Base-by-base conservation (phyloP, 192 early-diverging fungal species). In the Pilobolus umbonatus region DNA sequence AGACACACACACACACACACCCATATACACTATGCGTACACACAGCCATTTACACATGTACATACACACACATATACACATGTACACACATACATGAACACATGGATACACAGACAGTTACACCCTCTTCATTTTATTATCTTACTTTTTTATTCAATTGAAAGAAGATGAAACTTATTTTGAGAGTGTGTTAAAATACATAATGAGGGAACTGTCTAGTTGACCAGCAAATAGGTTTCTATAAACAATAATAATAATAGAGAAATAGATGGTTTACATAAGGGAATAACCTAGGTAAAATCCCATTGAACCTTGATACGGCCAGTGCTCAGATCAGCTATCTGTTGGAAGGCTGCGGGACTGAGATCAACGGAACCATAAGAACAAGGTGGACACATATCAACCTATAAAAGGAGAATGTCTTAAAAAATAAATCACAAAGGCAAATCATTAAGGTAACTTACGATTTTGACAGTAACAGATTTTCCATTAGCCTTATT, bases 321-420 rank as follows among this genome's bases (percentile, higher is more conserved):
- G 24, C 67, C 67, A 12, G 35, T 50, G 6, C 56, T 42, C 0
- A 57, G 42, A 9, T 53, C 50, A 1, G 72, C 74, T 28, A 78
- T 70, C 28, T 65, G 29, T 0, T 39, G 30, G 57, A 80, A 84
- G 1, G 82, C 78, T 1, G 72, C 58, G 8, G 77, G 76, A 17
- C 67, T 68, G 28, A 81, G 68, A 47, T 84, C 80, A 17, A 84
- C 49, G 10, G 45, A 60, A 3, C 74, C 72, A 1, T 49, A 60
- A 1, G 34, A 8, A 49, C 82, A 84, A 10, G 51, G 61, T 4
- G 67, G 69, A 38, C 82, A 84, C 11, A 67, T 78, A 46, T 84
- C 82, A 6, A 55, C 57, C 35, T 59, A 28, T 29, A 40, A 40
- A n/a, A 57, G 9, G 12, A 44, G n/a, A 44, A 44, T 21, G 44